Percentiles rank a stretch among this genome's conserved stretches.
Conservation (phyloP, 192 early-diverging fungal genomes). For the Chytriomyces sp. region DNA sequence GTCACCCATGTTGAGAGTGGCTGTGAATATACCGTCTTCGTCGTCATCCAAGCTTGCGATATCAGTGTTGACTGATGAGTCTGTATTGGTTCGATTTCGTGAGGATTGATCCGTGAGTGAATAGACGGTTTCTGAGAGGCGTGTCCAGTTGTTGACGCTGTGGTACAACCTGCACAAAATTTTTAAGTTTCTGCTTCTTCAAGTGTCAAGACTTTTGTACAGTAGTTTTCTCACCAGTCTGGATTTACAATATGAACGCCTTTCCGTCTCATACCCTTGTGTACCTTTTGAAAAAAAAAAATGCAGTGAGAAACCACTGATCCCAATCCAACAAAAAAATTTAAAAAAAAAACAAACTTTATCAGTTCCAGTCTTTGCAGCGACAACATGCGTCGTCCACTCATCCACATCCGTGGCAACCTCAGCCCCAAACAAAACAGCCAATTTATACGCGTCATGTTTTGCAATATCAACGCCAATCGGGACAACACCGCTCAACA, state of each 20-base stretch:
- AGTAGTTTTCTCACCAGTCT: conserved; percentile 57
- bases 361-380: conserved; percentile 75
- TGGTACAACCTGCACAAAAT: conserved; percentile 64
- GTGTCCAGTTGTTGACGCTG: conserved; percentile 71
- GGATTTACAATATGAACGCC: conserved; percentile 58
- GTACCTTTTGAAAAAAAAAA: conserved; percentile 31
- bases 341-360: conserved; percentile 57
- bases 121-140: conserved; percentile 72
- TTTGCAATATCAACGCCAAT: conserved; percentile 55
- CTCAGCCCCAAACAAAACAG: conserved; percentile 79
- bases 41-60: neutral
- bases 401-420: conserved; percentile 67
- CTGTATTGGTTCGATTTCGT: conserved; percentile 2
- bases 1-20: conserved; percentile 34
- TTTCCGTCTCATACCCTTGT: conserved; percentile 56
- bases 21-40: conserved; percentile 10
- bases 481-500: conserved; percentile 86
- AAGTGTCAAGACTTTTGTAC: conserved; percentile 29
- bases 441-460: conserved; percentile 83
- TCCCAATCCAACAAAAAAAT: no score
- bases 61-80: neutral
- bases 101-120: conserved; percentile 32
- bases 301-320: no score
- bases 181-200: conserved; percentile 10
- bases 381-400: conserved; percentile 86